Conservation (phyloP, 176 grass and related monocot species). For the Ensete ventricosum region DNA sequence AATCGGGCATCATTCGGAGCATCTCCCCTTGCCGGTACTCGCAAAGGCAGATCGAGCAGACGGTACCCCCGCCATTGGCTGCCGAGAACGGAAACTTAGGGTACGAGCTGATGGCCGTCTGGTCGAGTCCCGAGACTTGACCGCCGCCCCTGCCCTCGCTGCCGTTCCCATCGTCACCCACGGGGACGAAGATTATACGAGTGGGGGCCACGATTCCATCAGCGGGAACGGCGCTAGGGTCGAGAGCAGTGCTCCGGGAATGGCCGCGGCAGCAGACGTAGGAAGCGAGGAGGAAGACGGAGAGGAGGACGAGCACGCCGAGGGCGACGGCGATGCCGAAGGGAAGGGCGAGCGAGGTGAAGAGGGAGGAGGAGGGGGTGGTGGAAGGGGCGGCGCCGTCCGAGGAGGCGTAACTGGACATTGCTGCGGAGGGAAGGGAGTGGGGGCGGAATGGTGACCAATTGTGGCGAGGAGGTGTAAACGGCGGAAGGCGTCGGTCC, state of each 20-base stretch:
- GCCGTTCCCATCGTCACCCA: not conserved
- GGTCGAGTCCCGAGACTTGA: not conserved
- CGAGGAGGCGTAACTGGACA: conserved; percentile 31
- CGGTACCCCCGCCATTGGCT: not conserved
- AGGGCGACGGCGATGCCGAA: conserved; percentile 4
- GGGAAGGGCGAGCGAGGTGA: not conserved
- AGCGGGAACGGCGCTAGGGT: conserved; percentile 3
- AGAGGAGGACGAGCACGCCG: not conserved
- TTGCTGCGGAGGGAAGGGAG: conserved; percentile 19
- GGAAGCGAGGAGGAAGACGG: conserved; percentile 14
- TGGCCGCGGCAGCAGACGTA: conserved; percentile 22
- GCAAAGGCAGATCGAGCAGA: conserved; percentile 12
- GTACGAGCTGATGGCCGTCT: not conserved
- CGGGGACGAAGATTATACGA: conserved; percentile 12
- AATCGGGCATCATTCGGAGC: conserved; percentile 15
- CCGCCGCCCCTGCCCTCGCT: not conserved
- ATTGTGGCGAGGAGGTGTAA: not conserved
- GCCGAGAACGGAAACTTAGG: conserved; percentile 8
- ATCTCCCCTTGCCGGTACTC: conserved; percentile 12
- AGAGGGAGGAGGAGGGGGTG: not conserved
- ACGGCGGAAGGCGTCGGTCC: not conserved
- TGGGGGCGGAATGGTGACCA: not conserved
- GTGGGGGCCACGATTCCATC: not conserved
- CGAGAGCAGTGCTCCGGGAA: conserved; percentile 4
- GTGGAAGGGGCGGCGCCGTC: conserved; percentile 24